phyloP scores from a whole-genome alignment of 164 flowering plant genomes.

The Umbellularia californica region DNA sequence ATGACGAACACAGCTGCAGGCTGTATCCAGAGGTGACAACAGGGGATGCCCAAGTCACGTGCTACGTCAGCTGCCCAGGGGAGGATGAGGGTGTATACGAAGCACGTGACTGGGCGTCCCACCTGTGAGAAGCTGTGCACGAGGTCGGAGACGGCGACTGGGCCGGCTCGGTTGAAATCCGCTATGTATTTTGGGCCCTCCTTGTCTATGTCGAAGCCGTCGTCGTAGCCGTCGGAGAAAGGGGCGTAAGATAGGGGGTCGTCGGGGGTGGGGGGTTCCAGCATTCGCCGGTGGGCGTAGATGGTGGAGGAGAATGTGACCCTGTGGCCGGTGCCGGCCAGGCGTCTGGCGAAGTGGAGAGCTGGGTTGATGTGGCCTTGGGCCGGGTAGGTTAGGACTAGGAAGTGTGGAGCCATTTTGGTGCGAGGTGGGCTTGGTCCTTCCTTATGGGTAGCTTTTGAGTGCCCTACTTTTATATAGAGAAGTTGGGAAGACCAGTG shows the following conservation, averaged over 20 bases:
- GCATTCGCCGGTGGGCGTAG: constrained; percentile 5
- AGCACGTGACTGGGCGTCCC: constrained; percentile 30
- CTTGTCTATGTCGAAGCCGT: not conserved
- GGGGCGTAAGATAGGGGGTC: not conserved
- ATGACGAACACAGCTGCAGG: constrained; percentile 30
- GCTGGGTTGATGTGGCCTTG: constrained; percentile 24
- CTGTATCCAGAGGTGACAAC: constrained; percentile 39
- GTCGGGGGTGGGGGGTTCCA: not conserved
- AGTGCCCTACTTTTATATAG: too few species aligned
- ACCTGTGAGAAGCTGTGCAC: constrained; percentile 5
- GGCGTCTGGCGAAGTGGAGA: constrained; percentile 16
- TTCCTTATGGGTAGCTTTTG: too few species aligned
- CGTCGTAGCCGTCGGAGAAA: constrained; percentile 8
- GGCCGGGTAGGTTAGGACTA: constrained; percentile 10
- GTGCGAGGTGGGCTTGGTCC: too few species aligned
- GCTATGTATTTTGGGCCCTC: constrained; percentile 12
- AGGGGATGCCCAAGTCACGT: constrained; percentile 23
- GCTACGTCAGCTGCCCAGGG: constrained; percentile 51
- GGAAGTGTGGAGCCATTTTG: constrained; percentile 3
- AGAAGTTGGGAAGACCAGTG: too few species aligned
- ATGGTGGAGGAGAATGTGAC: constrained; percentile 17
- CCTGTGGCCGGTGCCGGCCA: constrained; percentile 6
- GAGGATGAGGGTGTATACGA: constrained; percentile 35
- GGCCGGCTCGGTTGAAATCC: constrained; percentile 24
- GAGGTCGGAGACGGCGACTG: constrained; percentile 20